Evolutionary conservation across 2,329 filamentous ascomycete species (phyloP), one percentile per base, ranked within the genome.

Genomic region (Colletotrichum lentis): DNA sequence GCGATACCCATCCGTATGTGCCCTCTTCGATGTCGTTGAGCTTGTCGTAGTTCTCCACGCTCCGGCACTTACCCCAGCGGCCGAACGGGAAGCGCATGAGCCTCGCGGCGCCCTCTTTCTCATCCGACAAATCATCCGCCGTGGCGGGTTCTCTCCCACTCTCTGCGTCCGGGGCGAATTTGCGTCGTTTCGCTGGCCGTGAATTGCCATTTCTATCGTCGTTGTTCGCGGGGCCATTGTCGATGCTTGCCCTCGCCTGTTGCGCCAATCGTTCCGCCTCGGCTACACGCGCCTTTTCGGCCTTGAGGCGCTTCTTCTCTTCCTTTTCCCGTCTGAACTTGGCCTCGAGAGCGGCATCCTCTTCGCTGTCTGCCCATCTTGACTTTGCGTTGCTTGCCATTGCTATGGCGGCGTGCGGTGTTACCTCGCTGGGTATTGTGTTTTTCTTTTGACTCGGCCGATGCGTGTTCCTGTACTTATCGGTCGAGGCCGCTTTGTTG

Each of bases 21-120:
- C 96, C 96, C 81, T 99, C 96, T 79, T 98, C 96, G 74, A 99
- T 99, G 77, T 96, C 92, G 78, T 99, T 99, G 65, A 99, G 84
- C 73, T 92, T 91, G 74, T 97, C 92, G 80, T 94, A 99, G 75
- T 93, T 90, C 75, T 95, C 91, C 31, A 97, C 91, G 76, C 92
- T 92, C 69, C 91, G 86, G 75, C 91, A 91, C 65, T 81, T 83
- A 58, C 87, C 85, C 88, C 94, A 97, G 72, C 82, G 79, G 11
- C 86, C 86, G 16, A 84, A 83, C 11, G 91, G 86, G 75, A 96
- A 94, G 12, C 91, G 88, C 49, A 97, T 79, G 2, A 97, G 82
- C 71, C 85, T 88, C 1, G 86, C 79, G 27, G 73, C 76, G n/a
- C 75, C 64, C 55, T 74, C 72, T 16, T 73, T 70, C 11, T 75